Base-by-base conservation (phyloP, 805 yeast genomes). In the Nakazawaea anatomiae region DNA sequence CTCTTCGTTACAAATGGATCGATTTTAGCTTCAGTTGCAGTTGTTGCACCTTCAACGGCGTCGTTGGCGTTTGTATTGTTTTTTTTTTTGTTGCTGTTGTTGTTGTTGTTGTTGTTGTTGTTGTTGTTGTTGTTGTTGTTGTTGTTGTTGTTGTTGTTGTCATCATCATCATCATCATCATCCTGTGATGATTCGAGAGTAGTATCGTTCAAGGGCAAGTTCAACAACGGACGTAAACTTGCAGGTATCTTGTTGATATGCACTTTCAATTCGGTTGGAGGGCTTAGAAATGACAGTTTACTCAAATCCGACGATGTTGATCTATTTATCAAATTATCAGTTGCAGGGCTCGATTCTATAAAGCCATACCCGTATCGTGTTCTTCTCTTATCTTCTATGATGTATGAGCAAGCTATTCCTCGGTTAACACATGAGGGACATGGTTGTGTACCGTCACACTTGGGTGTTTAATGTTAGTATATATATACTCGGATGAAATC, bases 371-470 rank as follows among this genome's bases (percentile, higher is more conserved):
- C 35, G 49, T 46, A 50, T 25, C 53, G 31, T 18, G 47, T 42
- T 9, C 47, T 54, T 45, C 67, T 42, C 42, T 58, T 45, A 42
- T 63, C 66, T 12, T 57, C 54, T 11, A 54, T 57, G n/a, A 61
- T 57, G 52, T 68, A 70, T 29, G 55, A 57, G 50, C 75, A 72
- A 5, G 52, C 54, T 27, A 67, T 59, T 14, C 59, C 59, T 56
- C 66, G 67, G 41, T 55, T 48, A 28, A 51, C 47, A 51, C 76
- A 70, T 28, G 68, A 56, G 10, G 59, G 59, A 55, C 76, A 69
- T 1, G 76, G 75, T 18, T 55, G 54, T 6, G 58, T 55, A 4
- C 70, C 69, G 46, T 64, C 51, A 31, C 39, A 43, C 54, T 39
- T 35, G 41, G 14, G 6, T 34, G 6, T 32, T 18, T 7, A 39